These are phyloP conservation scores for Orbilia quercus DNA, from an alignment of 2,329 filamentous ascomycete species.

Conservation along the genomic window DNA sequence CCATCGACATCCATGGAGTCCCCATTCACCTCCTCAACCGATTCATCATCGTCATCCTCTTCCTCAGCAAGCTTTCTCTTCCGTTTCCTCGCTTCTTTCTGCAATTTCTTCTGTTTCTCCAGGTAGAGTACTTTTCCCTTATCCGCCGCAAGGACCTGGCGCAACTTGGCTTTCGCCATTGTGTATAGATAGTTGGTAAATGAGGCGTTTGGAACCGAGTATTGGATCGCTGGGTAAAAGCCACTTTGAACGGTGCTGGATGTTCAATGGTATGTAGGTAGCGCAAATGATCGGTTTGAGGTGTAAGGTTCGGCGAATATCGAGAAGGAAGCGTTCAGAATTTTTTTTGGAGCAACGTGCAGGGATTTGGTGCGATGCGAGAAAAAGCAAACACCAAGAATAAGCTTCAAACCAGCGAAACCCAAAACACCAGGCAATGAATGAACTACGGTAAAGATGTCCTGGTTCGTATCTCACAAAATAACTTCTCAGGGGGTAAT, in stretches of 20 bases:
- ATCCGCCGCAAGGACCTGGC: slow-evolving; percentile 69
- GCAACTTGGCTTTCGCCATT: slow-evolving; percentile 65
- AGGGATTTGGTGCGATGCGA: slow-evolving; percentile 52
- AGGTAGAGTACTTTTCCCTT: slow-evolving; percentile 68
- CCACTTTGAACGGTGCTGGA: too few species aligned
- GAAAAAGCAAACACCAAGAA: slow-evolving; percentile 37
- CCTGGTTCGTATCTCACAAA: background rate
- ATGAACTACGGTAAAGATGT: too few species aligned
- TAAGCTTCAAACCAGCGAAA: too few species aligned
- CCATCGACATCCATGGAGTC: slow-evolving; percentile 59
- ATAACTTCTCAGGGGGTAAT: too few species aligned
- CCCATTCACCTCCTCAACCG: slow-evolving; percentile 22
- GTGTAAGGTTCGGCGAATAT: background rate
- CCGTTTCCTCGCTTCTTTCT: slow-evolving; percentile 63
- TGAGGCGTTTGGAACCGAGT: background rate
- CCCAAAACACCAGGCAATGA: too few species aligned
- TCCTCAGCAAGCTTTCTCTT: slow-evolving; percentile 65
- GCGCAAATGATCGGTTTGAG: slow-evolving; percentile 6
- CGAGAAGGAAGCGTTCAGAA: background rate
- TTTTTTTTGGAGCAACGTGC: background rate
- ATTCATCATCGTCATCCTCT: slow-evolving; percentile 61
- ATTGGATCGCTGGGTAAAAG: background rate
- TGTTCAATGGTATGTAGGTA: too few species aligned
- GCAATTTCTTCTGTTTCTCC: slow-evolving; percentile 64
- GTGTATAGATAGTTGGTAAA: slow-evolving; percentile 26